phyloP scores from a whole-genome alignment of 805 yeast species.

The Yarrowia sp. region DNA sequence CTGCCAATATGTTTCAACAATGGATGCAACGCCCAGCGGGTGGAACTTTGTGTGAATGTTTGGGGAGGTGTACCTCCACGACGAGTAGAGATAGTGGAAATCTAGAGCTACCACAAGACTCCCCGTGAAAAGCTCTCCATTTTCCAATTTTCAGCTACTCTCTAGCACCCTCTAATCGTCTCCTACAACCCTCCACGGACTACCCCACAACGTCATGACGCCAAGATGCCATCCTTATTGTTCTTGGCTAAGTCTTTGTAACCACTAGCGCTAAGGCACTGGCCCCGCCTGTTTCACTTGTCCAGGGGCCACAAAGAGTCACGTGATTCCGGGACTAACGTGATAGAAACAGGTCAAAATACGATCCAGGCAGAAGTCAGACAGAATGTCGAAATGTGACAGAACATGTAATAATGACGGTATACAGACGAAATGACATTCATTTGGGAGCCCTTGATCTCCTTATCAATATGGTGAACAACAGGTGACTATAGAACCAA shows the following conservation, averaged over 20 bases:
- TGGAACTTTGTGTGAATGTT: background rate
- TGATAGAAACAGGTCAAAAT: too few relatives aligned
- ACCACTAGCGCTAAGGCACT: too few relatives aligned
- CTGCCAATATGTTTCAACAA: constrained; percentile 10
- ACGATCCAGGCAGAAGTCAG: too few relatives aligned
- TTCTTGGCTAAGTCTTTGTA: background rate
- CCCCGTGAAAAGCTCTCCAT: too few relatives aligned
- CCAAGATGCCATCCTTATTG: constrained; percentile 12
- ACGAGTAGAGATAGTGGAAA: background rate
- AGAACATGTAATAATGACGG: too few relatives aligned
- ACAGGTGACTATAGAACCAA: too few relatives aligned
- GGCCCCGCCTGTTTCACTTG: constrained; percentile 5
- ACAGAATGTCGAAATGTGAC: too few relatives aligned
- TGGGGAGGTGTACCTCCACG: background rate
- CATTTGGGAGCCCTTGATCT: too few relatives aligned
- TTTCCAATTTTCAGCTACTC: too few relatives aligned
- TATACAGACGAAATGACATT: too few relatives aligned
- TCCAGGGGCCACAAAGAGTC: background rate
- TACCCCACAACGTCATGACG: constrained; percentile 6
- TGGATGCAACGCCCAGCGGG: background rate
- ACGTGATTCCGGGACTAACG: background rate
- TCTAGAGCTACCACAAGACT: background rate
- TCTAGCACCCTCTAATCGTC: background rate
- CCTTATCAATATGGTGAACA: too few relatives aligned
- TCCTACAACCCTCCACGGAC: background rate